Evolutionary conservation across 805 yeast genomes (phyloP).

Genomic region (Wickerhamiella bombiphila): DNA sequence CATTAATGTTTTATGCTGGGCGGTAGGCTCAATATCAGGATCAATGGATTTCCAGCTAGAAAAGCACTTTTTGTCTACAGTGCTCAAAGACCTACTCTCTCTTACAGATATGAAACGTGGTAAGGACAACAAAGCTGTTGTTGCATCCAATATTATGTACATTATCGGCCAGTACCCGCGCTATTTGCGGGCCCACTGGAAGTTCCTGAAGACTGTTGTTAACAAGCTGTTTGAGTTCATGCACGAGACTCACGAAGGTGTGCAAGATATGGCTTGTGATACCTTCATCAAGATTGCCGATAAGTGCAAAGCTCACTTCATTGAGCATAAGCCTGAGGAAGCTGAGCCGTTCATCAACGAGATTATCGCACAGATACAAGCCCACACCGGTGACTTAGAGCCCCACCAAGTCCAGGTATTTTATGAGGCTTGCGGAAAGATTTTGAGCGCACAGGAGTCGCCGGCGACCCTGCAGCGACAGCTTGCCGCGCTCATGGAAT

Average conservation of each 20-base stretch:
- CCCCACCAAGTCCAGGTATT: conserved; percentile 98
- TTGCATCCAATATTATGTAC: conserved; percentile 98
- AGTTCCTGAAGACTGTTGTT: conserved; percentile 87
- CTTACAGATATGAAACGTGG: conserved; percentile 94
- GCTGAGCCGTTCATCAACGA: conserved; percentile 82
- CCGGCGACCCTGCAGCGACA: conserved; percentile 48
- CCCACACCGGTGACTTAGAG: conserved; percentile 78
- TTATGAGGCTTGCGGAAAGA: conserved; percentile 93
- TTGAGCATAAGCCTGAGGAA: conserved; percentile 73
- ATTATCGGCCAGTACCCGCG: conserved; percentile 99
- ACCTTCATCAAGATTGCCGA: conserved; percentile 91
- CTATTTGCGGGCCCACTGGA: conserved; percentile 96
- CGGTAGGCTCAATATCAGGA: conserved; percentile 97
- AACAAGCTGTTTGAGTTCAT: conserved; percentile 91
- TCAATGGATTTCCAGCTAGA: conserved; percentile 98
- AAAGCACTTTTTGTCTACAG: conserved; percentile 81
- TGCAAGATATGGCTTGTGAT: conserved; percentile 99
- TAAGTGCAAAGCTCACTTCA: conserved; percentile 92
- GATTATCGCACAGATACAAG: conserved; percentile 68
- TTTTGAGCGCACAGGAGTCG: conserved; percentile 73
- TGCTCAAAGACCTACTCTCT: conserved; percentile 79
- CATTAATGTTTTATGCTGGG: conserved; percentile 96
- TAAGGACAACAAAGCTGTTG: conserved; percentile 96
- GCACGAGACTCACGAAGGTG: conserved; percentile 99
- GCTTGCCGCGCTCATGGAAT: conserved; percentile 60